Evolutionary conservation across 2,329 filamentous ascomycete species (phyloP).

Genomic region (Colletotrichum neosansevieriae): DNA sequence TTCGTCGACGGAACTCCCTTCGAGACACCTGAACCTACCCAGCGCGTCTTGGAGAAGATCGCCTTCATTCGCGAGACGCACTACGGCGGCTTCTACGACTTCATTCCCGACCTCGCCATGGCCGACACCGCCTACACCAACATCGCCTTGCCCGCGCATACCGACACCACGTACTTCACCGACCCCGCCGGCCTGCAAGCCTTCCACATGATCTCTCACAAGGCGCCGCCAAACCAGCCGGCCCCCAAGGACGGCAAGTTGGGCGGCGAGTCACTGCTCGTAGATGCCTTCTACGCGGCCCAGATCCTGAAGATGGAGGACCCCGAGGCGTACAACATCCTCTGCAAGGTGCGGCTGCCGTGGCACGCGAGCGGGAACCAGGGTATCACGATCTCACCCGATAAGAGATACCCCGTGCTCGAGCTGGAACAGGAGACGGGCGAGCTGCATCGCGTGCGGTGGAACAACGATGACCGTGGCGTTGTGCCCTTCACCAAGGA

Average conservation of each 20-base stretch:
- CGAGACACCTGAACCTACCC: constrained; percentile 75
- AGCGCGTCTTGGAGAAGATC: constrained; percentile 82
- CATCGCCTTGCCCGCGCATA: constrained; percentile 84
- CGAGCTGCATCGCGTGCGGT: constrained; percentile 74
- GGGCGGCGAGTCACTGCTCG: constrained; percentile 84
- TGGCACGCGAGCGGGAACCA: constrained; percentile 93
- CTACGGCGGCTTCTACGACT: constrained; percentile 86
- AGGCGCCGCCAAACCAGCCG: constrained; percentile 59
- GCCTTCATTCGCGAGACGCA: constrained; percentile 91
- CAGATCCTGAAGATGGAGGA: constrained; percentile 66
- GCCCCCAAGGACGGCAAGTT: constrained; percentile 43
- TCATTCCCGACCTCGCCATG: constrained; percentile 86
- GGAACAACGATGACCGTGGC: constrained; percentile 94
- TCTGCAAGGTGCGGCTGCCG: constrained; percentile 71
- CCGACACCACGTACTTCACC: constrained; percentile 95
- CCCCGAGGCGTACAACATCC: constrained; percentile 65
- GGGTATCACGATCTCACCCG: constrained; percentile 83
- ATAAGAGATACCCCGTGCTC: constrained; percentile 78
- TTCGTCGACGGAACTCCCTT: constrained; percentile 79
- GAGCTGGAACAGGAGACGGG: constrained; percentile 61
- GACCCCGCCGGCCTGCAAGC: constrained; percentile 92
- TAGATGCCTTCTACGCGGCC: constrained; percentile 87
- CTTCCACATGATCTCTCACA: constrained; percentile 91
- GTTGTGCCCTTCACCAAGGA: constrained; percentile 68
- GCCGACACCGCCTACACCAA: constrained; percentile 95